A percentile compares a stretch with the other conserved stretches of the same genome.
Conservation (phyloP, 371 early-diverging fungal species). For the Mucor circinelloides region DNA sequence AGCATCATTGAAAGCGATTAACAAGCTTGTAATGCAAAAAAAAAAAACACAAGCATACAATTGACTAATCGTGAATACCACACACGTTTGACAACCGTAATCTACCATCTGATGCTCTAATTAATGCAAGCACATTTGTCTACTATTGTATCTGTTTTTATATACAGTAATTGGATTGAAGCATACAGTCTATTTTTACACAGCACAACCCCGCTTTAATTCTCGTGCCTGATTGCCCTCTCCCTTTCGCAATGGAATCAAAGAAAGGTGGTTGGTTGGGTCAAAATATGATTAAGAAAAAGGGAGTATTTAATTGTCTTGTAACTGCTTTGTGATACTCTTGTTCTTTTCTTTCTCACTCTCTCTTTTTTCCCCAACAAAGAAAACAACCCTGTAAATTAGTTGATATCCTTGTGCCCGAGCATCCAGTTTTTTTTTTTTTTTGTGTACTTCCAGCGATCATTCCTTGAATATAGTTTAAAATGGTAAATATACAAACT, state of each 20-base stretch:
- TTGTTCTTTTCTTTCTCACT: not conserved
- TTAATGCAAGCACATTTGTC: not conserved
- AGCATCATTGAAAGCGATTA: not conserved
- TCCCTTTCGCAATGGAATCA: not conserved
- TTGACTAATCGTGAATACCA: too few species aligned
- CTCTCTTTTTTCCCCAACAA: not conserved
- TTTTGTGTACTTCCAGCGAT: not conserved
- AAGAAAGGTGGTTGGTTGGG: not conserved
- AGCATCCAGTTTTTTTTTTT: not conserved
- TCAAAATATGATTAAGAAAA: not conserved
- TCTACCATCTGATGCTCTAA: not conserved
- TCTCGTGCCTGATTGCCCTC: constrained; percentile 6
- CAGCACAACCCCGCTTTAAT: not conserved
- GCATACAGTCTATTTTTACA: not conserved
- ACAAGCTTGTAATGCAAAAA: too few species aligned
- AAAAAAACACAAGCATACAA: too few species aligned
- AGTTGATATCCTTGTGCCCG: not conserved
- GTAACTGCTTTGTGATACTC: not conserved
- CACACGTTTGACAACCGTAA: too few species aligned
- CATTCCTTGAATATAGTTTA: not conserved
- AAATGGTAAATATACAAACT: not conserved
- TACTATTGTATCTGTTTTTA: not conserved
- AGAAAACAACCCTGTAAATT: not conserved
- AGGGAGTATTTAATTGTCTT: not conserved
- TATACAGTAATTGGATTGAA: not conserved